Conservation (phyloP, 352 stramenopile genomes). For the Phytophthora fragariaefolia region DNA sequence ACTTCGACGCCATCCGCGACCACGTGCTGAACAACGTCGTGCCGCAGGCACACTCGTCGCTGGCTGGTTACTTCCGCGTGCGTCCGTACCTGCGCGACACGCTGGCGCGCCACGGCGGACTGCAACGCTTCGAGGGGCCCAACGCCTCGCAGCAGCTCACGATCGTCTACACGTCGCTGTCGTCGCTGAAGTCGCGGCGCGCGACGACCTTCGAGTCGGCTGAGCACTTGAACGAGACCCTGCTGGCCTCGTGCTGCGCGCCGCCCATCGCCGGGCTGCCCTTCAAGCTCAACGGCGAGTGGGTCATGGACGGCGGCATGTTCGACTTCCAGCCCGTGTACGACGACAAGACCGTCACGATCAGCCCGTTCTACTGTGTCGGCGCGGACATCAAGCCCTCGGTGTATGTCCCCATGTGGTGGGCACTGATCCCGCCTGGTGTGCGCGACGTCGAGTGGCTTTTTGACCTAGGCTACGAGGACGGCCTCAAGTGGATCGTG, state of each 20-base stretch:
- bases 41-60: conserved; percentile 56
- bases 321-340: conserved; percentile 86
- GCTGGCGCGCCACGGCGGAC: conserved; percentile 38
- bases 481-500: conserved; percentile 73
- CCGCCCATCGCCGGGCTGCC: conserved; percentile 81
- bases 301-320: conserved; percentile 87
- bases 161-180: conserved; percentile 82
- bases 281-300: conserved; percentile 84
- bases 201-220: conserved; percentile 69
- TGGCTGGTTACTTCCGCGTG: conserved; percentile 69
- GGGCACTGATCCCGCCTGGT: conserved; percentile 73
- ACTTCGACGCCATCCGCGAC: conserved; percentile 78
- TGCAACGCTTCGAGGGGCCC: conserved; percentile 61
- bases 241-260: conserved; percentile 85
- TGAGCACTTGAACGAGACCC: conserved; percentile 65
- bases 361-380: conserved; percentile 90
- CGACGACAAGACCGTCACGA: conserved; percentile 72
- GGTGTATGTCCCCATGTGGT: conserved; percentile 91
- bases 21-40: conserved; percentile 65
- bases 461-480: conserved; percentile 86
- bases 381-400: conserved; percentile 90
- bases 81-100: conserved; percentile 70
- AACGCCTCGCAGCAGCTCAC: conserved; percentile 56
- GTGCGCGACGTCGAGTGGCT: conserved; percentile 82
- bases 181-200: conserved; percentile 66